Percentiles rank a stretch among this genome's conserved stretches.
phyloP scores from a whole-genome alignment of 768 basidiomycete genomes.

The Clathrus columnatus region DNA sequence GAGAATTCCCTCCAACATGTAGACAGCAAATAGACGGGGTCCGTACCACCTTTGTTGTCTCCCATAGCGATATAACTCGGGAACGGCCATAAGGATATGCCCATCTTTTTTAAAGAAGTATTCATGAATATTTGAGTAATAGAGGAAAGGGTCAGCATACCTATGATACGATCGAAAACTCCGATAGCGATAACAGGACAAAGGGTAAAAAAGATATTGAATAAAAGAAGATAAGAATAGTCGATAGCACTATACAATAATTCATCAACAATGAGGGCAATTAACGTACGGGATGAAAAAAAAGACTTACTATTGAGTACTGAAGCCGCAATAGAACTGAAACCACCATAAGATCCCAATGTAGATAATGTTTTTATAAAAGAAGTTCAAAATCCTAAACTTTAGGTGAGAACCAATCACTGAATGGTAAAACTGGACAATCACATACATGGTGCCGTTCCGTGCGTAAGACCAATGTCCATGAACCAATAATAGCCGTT shows the following conservation, averaged over 20 bases:
- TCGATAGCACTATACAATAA: conserved; percentile 81
- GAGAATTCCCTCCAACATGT: conserved; percentile 79
- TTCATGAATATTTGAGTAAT: no score
- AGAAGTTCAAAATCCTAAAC: background rate
- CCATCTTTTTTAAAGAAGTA: no score
- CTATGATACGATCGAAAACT: background rate
- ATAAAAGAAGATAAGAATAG: conserved; percentile 88
- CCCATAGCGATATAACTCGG: conserved; percentile 81
- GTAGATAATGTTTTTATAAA: conserved; percentile 76
- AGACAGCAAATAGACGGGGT: conserved; percentile 59
- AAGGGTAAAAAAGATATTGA: conserved; percentile 89
- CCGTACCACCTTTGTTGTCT: conserved; percentile 79
- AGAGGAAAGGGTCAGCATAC: background rate
- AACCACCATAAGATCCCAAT: conserved; percentile 93
- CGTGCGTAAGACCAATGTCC: conserved; percentile 97
- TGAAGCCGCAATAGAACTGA: conserved; percentile 64
- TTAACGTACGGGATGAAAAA: conserved; percentile 33
- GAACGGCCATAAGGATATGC: conserved; percentile 79
- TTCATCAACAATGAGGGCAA: conserved; percentile 13
- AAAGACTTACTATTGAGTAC: background rate
- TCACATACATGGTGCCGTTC: conserved; percentile 95
- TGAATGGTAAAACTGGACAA: conserved; percentile 69
- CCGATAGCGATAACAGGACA: conserved; percentile 87
- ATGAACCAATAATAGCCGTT: conserved; percentile 85
- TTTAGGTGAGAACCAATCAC: background rate